Conservation (phyloP, 78 protist species). For the Salpingoeca rosetta region DNA sequence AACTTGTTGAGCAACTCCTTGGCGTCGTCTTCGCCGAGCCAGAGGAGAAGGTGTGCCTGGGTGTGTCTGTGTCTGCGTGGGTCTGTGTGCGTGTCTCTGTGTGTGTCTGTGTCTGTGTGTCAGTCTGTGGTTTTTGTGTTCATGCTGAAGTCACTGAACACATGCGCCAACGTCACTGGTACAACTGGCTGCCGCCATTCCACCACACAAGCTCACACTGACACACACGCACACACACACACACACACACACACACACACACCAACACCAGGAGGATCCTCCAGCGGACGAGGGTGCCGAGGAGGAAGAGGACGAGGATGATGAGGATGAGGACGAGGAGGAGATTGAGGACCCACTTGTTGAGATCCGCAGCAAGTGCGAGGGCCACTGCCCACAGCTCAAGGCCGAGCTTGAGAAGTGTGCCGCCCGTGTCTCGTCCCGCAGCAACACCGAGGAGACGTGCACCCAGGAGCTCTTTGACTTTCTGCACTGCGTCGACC, state of each 20-base stretch:
- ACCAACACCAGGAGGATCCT: neutral
- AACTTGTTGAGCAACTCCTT: no score
- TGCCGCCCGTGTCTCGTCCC: constrained; percentile 12
- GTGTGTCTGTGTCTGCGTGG: no score
- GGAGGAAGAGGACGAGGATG: neutral
- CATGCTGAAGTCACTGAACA: no score
- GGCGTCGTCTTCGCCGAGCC: no score
- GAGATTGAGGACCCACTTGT: neutral
- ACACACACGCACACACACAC: neutral
- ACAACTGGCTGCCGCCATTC: no score
- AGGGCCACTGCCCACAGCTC: neutral
- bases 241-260: neutral
- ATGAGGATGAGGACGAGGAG: constrained; percentile 7
- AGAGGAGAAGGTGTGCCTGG: no score
- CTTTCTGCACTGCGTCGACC: constrained; percentile 35
- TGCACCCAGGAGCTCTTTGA: constrained; percentile 33
- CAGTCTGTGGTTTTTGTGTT: no score
- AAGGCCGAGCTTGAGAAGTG: constrained; percentile 23
- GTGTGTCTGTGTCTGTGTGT: no score
- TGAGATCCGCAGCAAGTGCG: constrained; percentile 13
- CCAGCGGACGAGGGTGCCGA: neutral
- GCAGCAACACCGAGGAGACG: constrained; percentile 17
- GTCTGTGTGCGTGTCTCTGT: no score
- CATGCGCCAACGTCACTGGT: no score
- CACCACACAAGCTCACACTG: neutral